Conservation (phyloP, 495 filamentous ascomycete genomes). For the Penicillium desertorum region DNA sequence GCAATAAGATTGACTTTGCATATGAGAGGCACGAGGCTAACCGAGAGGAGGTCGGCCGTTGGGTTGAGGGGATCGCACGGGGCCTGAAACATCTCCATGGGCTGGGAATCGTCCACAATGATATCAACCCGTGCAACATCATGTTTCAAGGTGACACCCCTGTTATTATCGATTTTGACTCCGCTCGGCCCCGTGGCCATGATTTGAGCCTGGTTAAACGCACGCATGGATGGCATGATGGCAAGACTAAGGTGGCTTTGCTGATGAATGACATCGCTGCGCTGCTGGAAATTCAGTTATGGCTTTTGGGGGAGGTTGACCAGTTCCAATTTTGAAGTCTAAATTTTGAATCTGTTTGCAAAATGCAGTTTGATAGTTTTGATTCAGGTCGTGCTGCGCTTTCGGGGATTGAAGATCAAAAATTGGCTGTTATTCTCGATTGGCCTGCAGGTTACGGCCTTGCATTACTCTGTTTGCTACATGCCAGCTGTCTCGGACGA, state of each 20-base stretch:
- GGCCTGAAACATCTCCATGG: constrained; percentile 33
- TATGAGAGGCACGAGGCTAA: background rate
- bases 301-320: constrained; percentile 2
- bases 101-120: constrained; percentile 34
- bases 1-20: constrained; percentile 19
- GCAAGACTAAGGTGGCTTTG: background rate
- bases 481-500: background rate
- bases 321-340: constrained; percentile 3
- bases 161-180: constrained; percentile 31
- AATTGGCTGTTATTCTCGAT: background rate
- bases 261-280: constrained; percentile 4
- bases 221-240: constrained; percentile 4
- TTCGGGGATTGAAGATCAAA: background rate
- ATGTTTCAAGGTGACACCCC: constrained; percentile 31
- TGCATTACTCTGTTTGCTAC: background rate
- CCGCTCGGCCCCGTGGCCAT: background rate
- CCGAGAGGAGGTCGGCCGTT: background rate
- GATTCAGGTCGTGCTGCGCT: background rate
- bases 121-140: constrained; percentile 35
- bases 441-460: background rate
- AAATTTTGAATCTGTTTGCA: background rate
- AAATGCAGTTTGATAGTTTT: constrained; percentile 1
- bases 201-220: constrained; percentile 6
- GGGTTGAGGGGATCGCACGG: constrained; percentile 24
- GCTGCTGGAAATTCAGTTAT: background rate